Evolutionary conservation across 805 yeast genomes (phyloP), one percentile per base, ranked within the genome.

Genomic region (Hanseniaspora guilliermondii): DNA sequence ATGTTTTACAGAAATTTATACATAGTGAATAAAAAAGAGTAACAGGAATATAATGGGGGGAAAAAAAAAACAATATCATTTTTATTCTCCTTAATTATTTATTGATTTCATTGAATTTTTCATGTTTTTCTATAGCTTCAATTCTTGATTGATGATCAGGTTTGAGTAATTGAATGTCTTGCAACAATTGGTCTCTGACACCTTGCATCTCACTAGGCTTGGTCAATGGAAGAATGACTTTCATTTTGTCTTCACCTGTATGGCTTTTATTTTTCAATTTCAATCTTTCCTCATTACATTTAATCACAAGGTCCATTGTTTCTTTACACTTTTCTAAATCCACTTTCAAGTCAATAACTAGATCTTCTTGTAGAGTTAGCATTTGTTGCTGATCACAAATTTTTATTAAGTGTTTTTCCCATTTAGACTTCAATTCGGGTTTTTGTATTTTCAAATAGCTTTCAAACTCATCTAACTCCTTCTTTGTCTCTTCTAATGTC

Each of bases 331-430:
- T 83, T 24, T 75, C 77, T 33, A 93, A 68, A 68, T 93, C 99
- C 58, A 87, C 93, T 41, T 76, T 78, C 58, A 93, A 69, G 63
- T 91, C 95, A 32, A 73, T 74, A 1, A 87, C 78, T 53, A 94
- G 76, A 57, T 87, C 95, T 61, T 87, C 96, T 66, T 91, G 97
- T 19, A 87, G 75, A 55, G 85, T 85, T 69, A 89, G 80, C 65
- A 87, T 87, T 60, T 91, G 94, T 66, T 93, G 97, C 63, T 89
- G 97, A 62, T 87, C 95, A 59, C 95, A 84, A 14, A 93, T 91
- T 37, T 83, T 82, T 57, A 87, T 93, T 55, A 93, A 75, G 64
- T 88, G 96, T 5, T 82, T 72, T 64, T 89, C 96, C 97, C 98
- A 91, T 8, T 87, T 82, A 60, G 78, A 78, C 64, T 86, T 85